Evolutionary conservation across 2,329 filamentous ascomycete species (phyloP).

Genomic region (Aspergillus sp.): DNA sequence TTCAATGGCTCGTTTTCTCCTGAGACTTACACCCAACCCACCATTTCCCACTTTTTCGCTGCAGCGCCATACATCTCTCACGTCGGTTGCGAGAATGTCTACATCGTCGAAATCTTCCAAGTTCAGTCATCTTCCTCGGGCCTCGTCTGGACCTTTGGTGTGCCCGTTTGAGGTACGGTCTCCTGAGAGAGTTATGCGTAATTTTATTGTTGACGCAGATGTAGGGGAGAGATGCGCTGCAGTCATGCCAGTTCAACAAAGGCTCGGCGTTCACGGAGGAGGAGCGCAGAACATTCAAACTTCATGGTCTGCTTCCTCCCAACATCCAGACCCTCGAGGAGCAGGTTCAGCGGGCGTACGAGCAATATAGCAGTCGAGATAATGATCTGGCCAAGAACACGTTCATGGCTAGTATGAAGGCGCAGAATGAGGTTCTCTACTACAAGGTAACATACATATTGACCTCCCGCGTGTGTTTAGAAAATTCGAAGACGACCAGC

Average conservation of each 20-base stretch:
- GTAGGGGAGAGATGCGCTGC: conserved; percentile 58
- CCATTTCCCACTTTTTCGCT: neutral
- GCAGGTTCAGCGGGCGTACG: conserved; percentile 74
- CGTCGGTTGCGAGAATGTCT: conserved; percentile 12
- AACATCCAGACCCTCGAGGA: conserved; percentile 74
- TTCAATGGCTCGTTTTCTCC: neutral
- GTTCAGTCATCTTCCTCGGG: conserved; percentile 34
- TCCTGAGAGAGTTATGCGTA: no score
- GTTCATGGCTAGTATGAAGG: conserved; percentile 80
- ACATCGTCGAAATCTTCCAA: conserved; percentile 22
- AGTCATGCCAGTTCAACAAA: conserved; percentile 75
- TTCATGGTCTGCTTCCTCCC: conserved; percentile 72
- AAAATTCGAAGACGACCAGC: neutral
- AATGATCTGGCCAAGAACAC: conserved; percentile 80
- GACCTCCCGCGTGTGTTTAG: neutral
- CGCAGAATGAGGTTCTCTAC: conserved; percentile 82
- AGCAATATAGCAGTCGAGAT: conserved; percentile 68
- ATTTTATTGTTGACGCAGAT: neutral
- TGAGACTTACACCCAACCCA: neutral
- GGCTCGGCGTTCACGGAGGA: conserved; percentile 73
- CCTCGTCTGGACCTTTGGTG: conserved; percentile 30
- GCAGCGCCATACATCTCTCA: neutral
- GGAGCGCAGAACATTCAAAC: conserved; percentile 69
- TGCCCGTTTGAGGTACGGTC: conserved; percentile 31
- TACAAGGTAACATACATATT: conserved; percentile 59